Evolutionary conservation across 768 basidiomycete genomes (phyloP).

Genomic region (Boletus vermiculosoides): DNA sequence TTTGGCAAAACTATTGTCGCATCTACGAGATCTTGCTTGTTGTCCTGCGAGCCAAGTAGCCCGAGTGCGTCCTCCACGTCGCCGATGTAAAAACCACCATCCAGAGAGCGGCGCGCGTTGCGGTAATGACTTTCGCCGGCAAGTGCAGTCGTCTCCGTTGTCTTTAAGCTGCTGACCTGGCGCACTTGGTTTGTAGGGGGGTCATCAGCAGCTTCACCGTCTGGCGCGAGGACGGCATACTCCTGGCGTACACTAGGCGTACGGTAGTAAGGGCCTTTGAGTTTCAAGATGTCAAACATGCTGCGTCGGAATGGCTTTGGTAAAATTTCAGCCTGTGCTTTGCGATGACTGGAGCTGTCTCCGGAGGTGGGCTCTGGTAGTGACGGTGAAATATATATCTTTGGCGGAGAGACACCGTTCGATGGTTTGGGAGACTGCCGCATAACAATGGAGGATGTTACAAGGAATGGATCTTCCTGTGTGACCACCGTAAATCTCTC

Average conservation of each 20-base stretch:
- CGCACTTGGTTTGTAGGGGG: not conserved
- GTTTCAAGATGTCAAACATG: constrained; percentile 25
- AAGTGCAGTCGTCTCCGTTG: not conserved
- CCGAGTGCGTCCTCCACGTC: not conserved
- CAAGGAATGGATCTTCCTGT: constrained; percentile 26
- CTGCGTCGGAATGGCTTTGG: constrained; percentile 20
- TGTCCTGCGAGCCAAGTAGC: not conserved
- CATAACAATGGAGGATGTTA: not conserved
- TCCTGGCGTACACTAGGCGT: not conserved
- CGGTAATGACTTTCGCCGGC: not conserved
- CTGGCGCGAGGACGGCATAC: not conserved
- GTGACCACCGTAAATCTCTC: constrained; percentile 24
- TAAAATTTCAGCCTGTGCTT: not conserved
- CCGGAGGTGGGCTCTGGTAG: not conserved
- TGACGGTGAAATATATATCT: constrained; percentile 3
- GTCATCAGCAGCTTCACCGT: not conserved
- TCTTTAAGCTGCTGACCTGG: constrained; percentile 2
- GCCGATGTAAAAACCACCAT: not conserved
- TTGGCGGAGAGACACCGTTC: constrained; percentile 1
- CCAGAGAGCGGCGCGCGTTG: not conserved
- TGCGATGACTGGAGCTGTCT: not conserved
- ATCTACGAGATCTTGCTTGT: not conserved
- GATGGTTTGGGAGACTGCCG: not conserved
- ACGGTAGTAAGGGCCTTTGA: constrained; percentile 6
- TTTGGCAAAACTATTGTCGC: not conserved